These are phyloP conservation scores for Pelargonium australe DNA, from an alignment of 441 rosid genomes.

Conservation along the genomic window DNA sequence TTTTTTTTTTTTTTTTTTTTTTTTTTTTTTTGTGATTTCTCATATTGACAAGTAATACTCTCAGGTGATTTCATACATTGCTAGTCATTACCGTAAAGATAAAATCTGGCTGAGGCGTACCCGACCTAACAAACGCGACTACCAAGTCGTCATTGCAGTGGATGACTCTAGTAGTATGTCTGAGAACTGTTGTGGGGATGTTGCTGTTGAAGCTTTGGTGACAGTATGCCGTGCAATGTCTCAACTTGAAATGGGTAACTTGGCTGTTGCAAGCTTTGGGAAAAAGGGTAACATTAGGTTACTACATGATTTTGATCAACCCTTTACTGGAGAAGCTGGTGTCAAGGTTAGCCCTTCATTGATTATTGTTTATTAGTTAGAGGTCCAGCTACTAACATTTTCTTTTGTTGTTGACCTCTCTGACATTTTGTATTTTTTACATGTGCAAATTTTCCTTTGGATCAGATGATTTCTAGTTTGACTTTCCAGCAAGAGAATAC, in stretches of 20 bases:
- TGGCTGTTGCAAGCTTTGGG: slow-evolving; percentile 92
- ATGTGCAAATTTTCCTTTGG: slow-evolving; percentile 14
- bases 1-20: too few relatives aligned
- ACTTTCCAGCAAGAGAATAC: slow-evolving; percentile 90
- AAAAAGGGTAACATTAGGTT: slow-evolving; percentile 72
- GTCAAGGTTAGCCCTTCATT: slow-evolving; percentile 47
- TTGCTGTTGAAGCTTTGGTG: slow-evolving; percentile 86
- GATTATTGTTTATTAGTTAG: background rate
- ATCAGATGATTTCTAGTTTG: slow-evolving; percentile 79
- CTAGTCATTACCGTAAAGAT: slow-evolving; percentile 91
- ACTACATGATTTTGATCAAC: slow-evolving; percentile 85
- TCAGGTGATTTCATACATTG: slow-evolving; percentile 88
- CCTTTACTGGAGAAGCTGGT: slow-evolving; percentile 84
- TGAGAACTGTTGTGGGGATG: slow-evolving; percentile 75
- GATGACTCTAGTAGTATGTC: slow-evolving; percentile 98
- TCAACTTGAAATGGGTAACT: slow-evolving; percentile 88
- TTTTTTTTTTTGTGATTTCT: background rate
- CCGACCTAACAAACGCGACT: slow-evolving; percentile 90
- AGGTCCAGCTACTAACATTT: background rate
- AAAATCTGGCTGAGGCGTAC: slow-evolving; percentile 97
- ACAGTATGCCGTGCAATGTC: slow-evolving; percentile 94
- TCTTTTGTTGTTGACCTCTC: background rate
- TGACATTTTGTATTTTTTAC: background rate
- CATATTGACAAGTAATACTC: slow-evolving; percentile 12
- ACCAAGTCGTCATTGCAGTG: slow-evolving; percentile 88